A percentile compares a stretch with the other conserved stretches of the same genome.
Conservation (phyloP, 208 protist species). For the Trypanosoma avium region DNA sequence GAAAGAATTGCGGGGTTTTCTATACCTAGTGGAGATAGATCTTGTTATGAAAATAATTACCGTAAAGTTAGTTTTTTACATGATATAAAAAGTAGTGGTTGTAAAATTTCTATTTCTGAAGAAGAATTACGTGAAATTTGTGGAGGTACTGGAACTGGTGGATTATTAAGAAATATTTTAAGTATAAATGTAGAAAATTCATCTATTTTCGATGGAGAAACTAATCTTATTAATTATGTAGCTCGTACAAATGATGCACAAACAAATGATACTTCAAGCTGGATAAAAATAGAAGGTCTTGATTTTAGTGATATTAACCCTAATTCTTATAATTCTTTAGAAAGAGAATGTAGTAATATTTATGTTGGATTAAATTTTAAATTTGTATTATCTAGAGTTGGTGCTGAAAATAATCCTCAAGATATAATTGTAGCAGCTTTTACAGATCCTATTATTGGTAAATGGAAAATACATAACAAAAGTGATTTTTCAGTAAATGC, state of each 20-base stretch:
- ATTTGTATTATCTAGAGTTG: slow-evolving; percentile 69
- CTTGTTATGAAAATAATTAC: slow-evolving; percentile 31
- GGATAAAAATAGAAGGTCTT: slow-evolving; percentile 62
- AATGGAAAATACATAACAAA: slow-evolving; percentile 52
- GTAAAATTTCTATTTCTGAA: slow-evolving; percentile 42
- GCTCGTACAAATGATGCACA: slow-evolving; percentile 72
- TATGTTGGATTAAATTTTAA: slow-evolving; percentile 61
- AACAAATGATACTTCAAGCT: slow-evolving; percentile 68
- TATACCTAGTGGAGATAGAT: slow-evolving; percentile 58
- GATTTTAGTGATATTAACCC: slow-evolving; percentile 20
- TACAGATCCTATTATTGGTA: slow-evolving; percentile 47
- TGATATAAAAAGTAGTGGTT: slow-evolving; percentile 57
- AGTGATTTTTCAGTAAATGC: slow-evolving; percentile 41
- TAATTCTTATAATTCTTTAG: slow-evolving; percentile 42
- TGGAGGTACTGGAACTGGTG: slow-evolving; percentile 29
- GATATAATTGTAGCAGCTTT: slow-evolving; percentile 75
- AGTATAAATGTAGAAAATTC: slow-evolving; percentile 15
- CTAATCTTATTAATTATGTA: slow-evolving; percentile 42
- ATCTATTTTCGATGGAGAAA: slow-evolving; percentile 6
- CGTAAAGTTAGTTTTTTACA: slow-evolving; percentile 55
- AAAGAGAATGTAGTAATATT: slow-evolving; percentile 54
- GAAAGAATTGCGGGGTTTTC: slow-evolving; percentile 62
- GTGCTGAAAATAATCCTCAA: slow-evolving; percentile 72
- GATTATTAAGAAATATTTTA: slow-evolving; percentile 35
- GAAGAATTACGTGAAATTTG: slow-evolving; percentile 50